Evolutionary conservation across 2,329 filamentous ascomycete species (phyloP).

Genomic region (Westerdykella sp.): DNA sequence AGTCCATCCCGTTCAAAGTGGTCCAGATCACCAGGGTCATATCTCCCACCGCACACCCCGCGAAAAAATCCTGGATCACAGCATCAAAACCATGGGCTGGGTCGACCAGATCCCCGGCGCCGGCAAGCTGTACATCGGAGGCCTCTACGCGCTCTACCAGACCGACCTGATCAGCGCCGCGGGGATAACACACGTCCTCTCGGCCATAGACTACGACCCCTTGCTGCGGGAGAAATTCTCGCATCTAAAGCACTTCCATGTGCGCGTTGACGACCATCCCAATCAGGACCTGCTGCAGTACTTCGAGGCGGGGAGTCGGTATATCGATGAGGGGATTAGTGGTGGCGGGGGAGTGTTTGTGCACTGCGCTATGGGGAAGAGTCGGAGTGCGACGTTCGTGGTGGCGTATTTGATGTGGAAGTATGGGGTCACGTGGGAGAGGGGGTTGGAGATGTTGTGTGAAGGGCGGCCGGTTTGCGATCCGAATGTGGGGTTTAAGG

Average conservation of each 20-base stretch:
- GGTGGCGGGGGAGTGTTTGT: conserved; percentile 23
- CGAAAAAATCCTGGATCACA: too few relatives aligned
- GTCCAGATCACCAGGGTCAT: too few relatives aligned
- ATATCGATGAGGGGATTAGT: conserved; percentile 20
- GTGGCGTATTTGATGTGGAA: conserved; percentile 32
- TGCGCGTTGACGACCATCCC: conserved; percentile 29
- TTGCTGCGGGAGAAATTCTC: conserved; percentile 19
- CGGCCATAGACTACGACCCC: conserved; percentile 30
- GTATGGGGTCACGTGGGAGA: conserved; percentile 10
- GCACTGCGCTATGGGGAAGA: conserved; percentile 34
- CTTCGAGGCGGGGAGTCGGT: conserved; percentile 16
- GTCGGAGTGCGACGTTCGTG: conserved; percentile 26
- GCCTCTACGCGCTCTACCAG: conserved; percentile 39
- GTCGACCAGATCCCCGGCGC: conserved; percentile 34
- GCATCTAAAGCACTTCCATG: conserved; percentile 26
- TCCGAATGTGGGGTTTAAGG: conserved; percentile 30
- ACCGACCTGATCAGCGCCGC: conserved; percentile 29
- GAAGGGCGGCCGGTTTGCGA: conserved; percentile 31
- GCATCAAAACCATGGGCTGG: conserved; percentile 26
- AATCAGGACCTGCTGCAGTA: conserved; percentile 26
- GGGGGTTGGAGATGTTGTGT: conserved; percentile 23
- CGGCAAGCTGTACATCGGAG: conserved; percentile 37
- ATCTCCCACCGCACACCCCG: too few relatives aligned
- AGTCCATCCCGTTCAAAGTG: too few relatives aligned
- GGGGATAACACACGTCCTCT: conserved; percentile 29